phyloP scores from a whole-genome alignment of 1,284 basidiomycete species.

The Tilletia horrida region DNA sequence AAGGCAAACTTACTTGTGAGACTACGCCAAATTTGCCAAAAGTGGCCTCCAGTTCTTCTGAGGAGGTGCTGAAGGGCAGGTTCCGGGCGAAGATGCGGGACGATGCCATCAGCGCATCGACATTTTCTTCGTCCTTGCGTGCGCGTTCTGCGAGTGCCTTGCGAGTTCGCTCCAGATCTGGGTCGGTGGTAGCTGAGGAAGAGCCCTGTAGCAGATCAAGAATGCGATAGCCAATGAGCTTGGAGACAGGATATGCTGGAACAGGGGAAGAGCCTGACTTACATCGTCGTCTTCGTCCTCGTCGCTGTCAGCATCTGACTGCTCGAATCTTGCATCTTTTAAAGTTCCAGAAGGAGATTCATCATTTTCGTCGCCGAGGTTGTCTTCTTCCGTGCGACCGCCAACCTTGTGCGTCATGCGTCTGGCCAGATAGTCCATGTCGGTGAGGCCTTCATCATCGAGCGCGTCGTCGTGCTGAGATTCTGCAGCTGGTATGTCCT shows the following conservation, averaged over 20 bases:
- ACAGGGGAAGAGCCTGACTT: background rate
- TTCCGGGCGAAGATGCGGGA: constrained; percentile 87
- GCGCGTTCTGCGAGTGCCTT: constrained; percentile 33
- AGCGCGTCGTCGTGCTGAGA: constrained; percentile 33
- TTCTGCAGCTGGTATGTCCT: constrained; percentile 29
- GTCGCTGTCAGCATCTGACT: constrained; percentile 43
- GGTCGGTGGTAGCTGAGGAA: constrained; percentile 20
- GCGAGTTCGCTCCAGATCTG: constrained; percentile 24
- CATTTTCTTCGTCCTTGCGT: constrained; percentile 51
- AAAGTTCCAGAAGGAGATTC: constrained; percentile 8
- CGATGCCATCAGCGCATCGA: constrained; percentile 68
- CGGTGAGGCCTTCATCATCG: constrained; percentile 47
- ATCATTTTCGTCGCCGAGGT: background rate
- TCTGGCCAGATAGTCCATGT: constrained; percentile 56
- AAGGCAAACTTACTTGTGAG: constrained; percentile 54
- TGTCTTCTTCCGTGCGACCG: constrained; percentile 25
- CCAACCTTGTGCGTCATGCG: constrained; percentile 55
- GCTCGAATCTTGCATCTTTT: constrained; percentile 33
- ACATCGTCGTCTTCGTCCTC: constrained; percentile 23
- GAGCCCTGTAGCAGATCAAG: background rate
- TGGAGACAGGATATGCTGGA: background rate
- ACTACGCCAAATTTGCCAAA: constrained; percentile 72
- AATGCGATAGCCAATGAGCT: background rate
- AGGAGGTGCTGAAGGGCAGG: constrained; percentile 76
- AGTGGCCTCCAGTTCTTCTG: constrained; percentile 68